Percentiles rank a stretch among this genome's conserved stretches.
phyloP scores from a whole-genome alignment of 306 rosid genomes.

The Hylodesmum podocarpum region DNA sequence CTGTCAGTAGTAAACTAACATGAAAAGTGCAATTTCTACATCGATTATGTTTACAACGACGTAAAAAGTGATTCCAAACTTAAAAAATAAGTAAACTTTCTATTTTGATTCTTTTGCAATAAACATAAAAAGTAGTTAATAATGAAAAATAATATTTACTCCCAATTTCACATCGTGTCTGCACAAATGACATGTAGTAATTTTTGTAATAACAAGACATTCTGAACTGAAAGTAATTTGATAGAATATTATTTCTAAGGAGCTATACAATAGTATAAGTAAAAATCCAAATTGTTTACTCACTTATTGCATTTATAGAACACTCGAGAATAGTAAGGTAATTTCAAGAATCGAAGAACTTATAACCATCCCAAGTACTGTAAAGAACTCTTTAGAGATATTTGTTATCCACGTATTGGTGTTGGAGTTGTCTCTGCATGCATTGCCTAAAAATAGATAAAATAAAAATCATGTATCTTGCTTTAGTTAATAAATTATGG shows the following conservation, averaged over 20 bases:
- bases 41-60: too few relatives aligned
- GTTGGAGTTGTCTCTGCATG: conserved; percentile 97
- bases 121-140: too few relatives aligned
- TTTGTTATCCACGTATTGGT: conserved; percentile 72
- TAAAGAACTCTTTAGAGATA: conserved; percentile 92
- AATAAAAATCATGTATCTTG: conserved; percentile 24
- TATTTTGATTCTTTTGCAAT: too few relatives aligned
- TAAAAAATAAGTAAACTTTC: too few relatives aligned
- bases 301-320: conserved; percentile 17
- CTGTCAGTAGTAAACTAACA: too few relatives aligned
- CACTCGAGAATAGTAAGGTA: conserved; percentile 11
- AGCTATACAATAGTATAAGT: background rate
- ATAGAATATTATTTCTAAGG: background rate
- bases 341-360: conserved; percentile 67
- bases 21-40: too few relatives aligned
- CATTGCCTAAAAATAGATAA: conserved; percentile 74
- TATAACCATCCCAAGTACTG: conserved; percentile 94
- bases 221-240: background rate
- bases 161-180: conserved; percentile 89
- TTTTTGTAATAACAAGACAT: conserved; percentile 3
- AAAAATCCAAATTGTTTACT: background rate
- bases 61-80: too few relatives aligned
- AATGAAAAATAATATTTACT: too few relatives aligned
- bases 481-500: conserved; percentile 5
- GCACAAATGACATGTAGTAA: conserved; percentile 35